Base-by-base conservation (phyloP, 2,329 filamentous ascomycete species). In the Penicillium sp. region DNA sequence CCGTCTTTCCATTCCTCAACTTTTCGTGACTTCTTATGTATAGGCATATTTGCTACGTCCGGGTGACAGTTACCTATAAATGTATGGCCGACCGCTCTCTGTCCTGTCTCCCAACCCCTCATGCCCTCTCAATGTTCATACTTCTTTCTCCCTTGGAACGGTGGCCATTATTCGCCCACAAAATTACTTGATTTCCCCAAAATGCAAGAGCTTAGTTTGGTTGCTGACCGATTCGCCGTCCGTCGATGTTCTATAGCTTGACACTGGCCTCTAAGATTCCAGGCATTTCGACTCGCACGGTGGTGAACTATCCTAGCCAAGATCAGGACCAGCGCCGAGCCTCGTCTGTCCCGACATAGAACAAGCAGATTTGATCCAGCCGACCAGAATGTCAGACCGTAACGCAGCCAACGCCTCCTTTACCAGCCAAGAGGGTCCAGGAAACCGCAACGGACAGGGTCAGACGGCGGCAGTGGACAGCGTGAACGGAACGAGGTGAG, bases 21-120 rank as follows among this genome's bases (percentile, higher is more conserved):
- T 39, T 16, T 39, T 7, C 19, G 16, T 18, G 10, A 19, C n/a
- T 41, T 41, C 14, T 32, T 32, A 32, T 42, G 47, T 42, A 42
- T 42, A 14, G 14, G 14, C 11, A 5, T 34, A 29, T 36, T 27
- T 29, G 29, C 13, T 14, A 10, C 23, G 4, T 42, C 14, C 18
- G 27, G 47, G 18, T 41, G 18, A 49, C 14, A 34, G 13, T 26
- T 18, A 27, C 10, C 36, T 42, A 35, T 54, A 40, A 47, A 38
- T 27, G 46, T 54, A 57, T 50, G 55, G 29, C 51, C 30, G 51
- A 57, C 51, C 54, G 46, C 40, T 56, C 23, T 41, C 27, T 36
- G 9, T 30, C 38, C 19, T n/a, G 4, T 42, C 18, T 30, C 18
- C 29, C 35, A 26, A 19, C 35, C 38, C 47, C 47, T 48, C 46